Base-by-base conservation (phyloP, 441 rosid genomes). In the Corymbia calophylla region DNA sequence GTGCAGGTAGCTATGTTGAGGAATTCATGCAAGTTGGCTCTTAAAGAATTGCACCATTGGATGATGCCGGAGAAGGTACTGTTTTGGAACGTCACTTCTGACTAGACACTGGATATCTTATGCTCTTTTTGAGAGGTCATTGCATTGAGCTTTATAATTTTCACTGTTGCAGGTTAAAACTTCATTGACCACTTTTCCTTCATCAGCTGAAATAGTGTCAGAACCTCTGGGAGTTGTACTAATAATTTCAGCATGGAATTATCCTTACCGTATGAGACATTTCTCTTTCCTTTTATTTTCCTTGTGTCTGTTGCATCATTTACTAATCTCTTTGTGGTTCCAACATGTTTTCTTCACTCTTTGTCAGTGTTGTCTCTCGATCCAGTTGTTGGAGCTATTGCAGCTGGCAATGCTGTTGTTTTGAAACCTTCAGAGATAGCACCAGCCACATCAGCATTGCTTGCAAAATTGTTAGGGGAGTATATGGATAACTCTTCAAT, bases 201-300 rank as follows among this genome's bases (percentile, higher is more conserved):
- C 98, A 87, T 95, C 98, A 44, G 98, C 95, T 86, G 96, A 95
- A 92, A 94, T 95, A 89, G 92, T 96, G 81, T 88, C 97, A 15
- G 98, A 96, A 89, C 98, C 98, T 47, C 87, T 96, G 88, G 98
- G 98, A 87, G 95, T 94, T 89, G 97, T 95, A 25, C 91, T 96
- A 89, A 90, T 96, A 89, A 95, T 96, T 91, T 96, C 98, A 58
- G 95, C 97, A 8, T 96, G 98, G 98, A 95, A 96, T 91, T 96
- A 93, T 92, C 98, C 98, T 23, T 87, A 87, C 88, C 53, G 92
- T 91, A 91, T 23, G 88, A 44, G n/a, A 77, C 51, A 44, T 4
- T 27, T 73, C 51, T 23, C 85, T 23, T 77, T 77, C 53, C n/a
- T 29, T 44, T 44, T 44, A 44, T 7, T 6, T 13, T 13, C 85